Conservation (phyloP, 2,329 filamentous ascomycete species). For the Byssochlamys sp. region DNA sequence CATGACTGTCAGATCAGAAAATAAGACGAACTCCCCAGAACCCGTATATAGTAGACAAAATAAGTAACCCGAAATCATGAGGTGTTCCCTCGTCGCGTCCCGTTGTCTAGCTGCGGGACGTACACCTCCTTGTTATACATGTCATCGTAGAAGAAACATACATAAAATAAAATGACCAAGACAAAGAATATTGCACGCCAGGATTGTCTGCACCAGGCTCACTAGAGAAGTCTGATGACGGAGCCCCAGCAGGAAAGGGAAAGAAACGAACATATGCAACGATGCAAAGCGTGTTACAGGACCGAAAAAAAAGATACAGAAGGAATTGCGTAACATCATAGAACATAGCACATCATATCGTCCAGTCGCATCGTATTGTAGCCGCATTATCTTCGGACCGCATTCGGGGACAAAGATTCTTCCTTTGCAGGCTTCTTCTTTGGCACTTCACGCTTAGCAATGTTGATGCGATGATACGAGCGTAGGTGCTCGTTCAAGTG, state of each 20-base stretch:
- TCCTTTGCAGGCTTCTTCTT: constrained; percentile 14
- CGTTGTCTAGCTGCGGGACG: neutral
- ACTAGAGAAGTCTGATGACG: neutral
- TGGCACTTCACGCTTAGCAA: constrained; percentile 30
- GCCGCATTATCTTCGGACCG: neutral
- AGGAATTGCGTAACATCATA: neutral
- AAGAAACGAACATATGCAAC: neutral
- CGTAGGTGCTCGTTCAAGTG: constrained; percentile 50
- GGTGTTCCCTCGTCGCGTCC: neutral
- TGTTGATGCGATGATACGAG: constrained; percentile 44
- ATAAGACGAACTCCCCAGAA: neutral
- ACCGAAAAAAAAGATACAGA: neutral
- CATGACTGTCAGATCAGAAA: neutral
- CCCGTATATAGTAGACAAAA: neutral
- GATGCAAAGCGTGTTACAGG: neutral
- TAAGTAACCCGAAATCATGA: neutral
- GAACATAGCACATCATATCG: neutral
- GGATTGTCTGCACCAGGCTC: neutral
- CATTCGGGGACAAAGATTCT: neutral
- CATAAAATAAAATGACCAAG: neutral
- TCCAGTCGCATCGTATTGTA: neutral
- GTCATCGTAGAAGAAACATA: neutral
- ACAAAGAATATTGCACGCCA: neutral
- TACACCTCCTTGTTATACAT: neutral
- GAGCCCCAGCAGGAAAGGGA: neutral